These are phyloP conservation scores for Syzygium aqueum DNA, from an alignment of 345 rosid genomes.

Conservation along the genomic window DNA sequence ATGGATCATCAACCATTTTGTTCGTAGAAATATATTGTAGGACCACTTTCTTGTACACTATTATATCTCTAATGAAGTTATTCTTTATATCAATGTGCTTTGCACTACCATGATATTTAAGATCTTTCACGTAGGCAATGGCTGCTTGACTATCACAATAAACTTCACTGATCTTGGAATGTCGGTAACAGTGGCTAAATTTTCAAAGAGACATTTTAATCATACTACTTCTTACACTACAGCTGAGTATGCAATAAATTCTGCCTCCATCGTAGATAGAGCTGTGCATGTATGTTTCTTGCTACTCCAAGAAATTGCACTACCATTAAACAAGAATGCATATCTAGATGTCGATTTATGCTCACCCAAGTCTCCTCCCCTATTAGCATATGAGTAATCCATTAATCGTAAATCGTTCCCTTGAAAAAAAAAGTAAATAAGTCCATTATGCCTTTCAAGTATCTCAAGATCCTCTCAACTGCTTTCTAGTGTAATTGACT, in stretches of 20 bases:
- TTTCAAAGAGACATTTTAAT: neutral
- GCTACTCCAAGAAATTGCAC: neutral
- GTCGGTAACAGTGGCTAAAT: neutral
- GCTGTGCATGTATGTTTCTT: neutral
- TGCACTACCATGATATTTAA: neutral
- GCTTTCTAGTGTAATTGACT: accelerated
- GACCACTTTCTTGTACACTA: neutral
- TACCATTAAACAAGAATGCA: neutral
- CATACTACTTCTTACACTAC: neutral
- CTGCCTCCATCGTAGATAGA: neutral
- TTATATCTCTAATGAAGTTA: neutral
- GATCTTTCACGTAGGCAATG: neutral
- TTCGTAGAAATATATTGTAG: neutral
- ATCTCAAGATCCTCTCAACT: neutral
- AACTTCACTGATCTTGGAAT: neutral
- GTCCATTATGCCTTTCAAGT: neutral
- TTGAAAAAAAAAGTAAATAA: neutral
- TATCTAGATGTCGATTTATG: neutral
- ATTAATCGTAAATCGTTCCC: neutral
- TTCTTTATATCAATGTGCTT: neutral
- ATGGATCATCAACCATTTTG: accelerated
- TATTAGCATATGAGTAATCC: neutral
- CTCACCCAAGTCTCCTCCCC: neutral
- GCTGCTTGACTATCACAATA: neutral
- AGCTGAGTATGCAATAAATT: neutral